Evolutionary conservation across 352 stramenopile species (phyloP), one percentile per base, ranked within the genome.

Genomic region (Phytopythium boreale): DNA sequence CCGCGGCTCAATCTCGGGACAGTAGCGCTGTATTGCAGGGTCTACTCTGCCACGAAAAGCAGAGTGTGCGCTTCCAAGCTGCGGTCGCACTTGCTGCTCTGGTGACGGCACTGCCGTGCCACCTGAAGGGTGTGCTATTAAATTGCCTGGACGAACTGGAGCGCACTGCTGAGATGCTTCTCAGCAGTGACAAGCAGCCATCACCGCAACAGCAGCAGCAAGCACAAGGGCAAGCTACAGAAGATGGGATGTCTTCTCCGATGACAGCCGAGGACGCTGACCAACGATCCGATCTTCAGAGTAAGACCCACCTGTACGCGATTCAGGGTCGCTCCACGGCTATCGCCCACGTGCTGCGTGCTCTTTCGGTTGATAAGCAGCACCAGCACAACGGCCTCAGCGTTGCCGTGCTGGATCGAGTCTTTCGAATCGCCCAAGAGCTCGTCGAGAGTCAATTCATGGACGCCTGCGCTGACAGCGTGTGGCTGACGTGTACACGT

Each of bases 401-500:
- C 10, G 71, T 88, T 64, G 69, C 46, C 17, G 69, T 84, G 46
- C 77, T 92, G 44, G 74, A 81, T 10, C 82, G 87, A 29, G 79
- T 94, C 19, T 82, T 92, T 51, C 65, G 68, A 34, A 77, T 92
- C 20, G 88, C 87, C 1, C 81, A 90, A 57, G 71, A 81, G 51
- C 78, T 96, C 43, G 70, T 96, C 12, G 82, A 88, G 49, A 93
- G 81, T 50, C 88, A 96, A 61, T 95, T 92, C 56, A 66, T 86
- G 24, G 82, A 87, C 62, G 76, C 82, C 26, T 93, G 81, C 61
- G 70, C 74, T 4, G 88, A 96, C 63, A 93, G 86, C 59, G 82
- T 95, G 36, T 96, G 88, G 88, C 69, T 96, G 37, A 96, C 88
- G 14, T 96, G 86, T 60, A 96, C 88, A 8, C 86, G 88, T 19